Evolutionary conservation across 2,329 filamentous ascomycete genomes (phyloP).

Genomic region (Fusarium virguliforme): DNA sequence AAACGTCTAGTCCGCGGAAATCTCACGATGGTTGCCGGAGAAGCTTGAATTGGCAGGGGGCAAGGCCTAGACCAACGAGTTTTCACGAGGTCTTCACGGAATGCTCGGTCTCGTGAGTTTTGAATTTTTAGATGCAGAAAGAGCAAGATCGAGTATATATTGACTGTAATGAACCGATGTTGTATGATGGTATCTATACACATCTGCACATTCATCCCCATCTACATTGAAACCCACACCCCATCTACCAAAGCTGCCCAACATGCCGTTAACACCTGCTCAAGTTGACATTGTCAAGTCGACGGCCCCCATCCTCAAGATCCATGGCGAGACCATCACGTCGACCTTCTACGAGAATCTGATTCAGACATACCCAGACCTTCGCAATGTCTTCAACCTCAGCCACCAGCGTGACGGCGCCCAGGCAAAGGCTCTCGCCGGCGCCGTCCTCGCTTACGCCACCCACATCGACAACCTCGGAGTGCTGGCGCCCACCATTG

Average conservation of each 20-base stretch:
- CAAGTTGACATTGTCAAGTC: slow-evolving; percentile 27
- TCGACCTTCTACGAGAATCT: slow-evolving; percentile 78
- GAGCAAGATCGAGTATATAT: background rate
- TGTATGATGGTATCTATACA: background rate
- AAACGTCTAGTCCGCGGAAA: background rate
- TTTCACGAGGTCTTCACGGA: background rate
- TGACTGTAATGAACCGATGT: background rate
- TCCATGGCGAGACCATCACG: slow-evolving; percentile 77
- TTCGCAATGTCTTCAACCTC: slow-evolving; percentile 77
- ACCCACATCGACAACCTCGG: slow-evolving; percentile 71
- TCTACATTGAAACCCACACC: background rate
- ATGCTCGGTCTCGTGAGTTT: too few species aligned
- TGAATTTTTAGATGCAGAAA: background rate
- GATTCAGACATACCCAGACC: slow-evolving; percentile 72
- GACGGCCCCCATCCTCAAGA: slow-evolving; percentile 37
- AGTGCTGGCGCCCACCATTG: slow-evolving; percentile 52
- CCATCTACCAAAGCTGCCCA: background rate
- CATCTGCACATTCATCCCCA: background rate
- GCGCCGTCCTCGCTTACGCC: slow-evolving; percentile 75
- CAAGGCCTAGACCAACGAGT: background rate
- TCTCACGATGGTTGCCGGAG: background rate
- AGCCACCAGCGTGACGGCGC: slow-evolving; percentile 48
- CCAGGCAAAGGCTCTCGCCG: slow-evolving; percentile 47
- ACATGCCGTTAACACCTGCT: slow-evolving; percentile 10
- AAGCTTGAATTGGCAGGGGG: background rate